phyloP scores from a whole-genome alignment of 176 grass and related monocot species.

The Metroxylon sagu region DNA sequence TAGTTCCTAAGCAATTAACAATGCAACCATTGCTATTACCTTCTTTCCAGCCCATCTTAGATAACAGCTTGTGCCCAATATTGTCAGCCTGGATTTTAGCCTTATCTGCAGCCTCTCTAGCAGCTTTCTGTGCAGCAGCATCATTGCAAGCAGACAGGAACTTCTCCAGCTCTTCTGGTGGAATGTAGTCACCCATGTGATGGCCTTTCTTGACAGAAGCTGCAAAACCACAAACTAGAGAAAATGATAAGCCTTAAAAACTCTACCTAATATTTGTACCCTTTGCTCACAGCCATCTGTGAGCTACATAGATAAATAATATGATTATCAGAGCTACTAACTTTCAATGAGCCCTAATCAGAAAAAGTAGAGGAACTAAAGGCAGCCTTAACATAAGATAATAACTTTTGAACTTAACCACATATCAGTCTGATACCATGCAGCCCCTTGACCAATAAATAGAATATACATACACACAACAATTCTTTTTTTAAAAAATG shows the following conservation, averaged over 20 bases:
- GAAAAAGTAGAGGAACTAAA: no score
- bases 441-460: no score
- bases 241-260: not conserved
- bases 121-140: conserved; percentile 52
- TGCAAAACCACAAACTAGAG: conserved; percentile 9
- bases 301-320: no score
- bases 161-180: conserved; percentile 81
- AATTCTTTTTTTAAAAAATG: not conserved
- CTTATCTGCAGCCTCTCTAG: conserved; percentile 74
- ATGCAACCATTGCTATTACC: conserved; percentile 25
- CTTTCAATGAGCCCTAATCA: no score
- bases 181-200: conserved; percentile 99
- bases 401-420: no score
- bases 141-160: conserved; percentile 83
- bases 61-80: conserved; percentile 95
- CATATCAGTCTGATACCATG: no score
- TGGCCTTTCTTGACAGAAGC: conserved; percentile 69
- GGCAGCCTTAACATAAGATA: no score
- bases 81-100: conserved; percentile 98
- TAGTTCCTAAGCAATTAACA: no score
- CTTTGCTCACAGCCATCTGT: no score
- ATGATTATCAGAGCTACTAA: no score
- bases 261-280: no score
- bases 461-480: no score
- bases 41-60: conserved; percentile 99